A percentile compares a stretch with the other conserved stretches of the same genome.
These are phyloP conservation scores for Phytophthora multivora DNA, from an alignment of 352 stramenopile species.

Conservation along the genomic window DNA sequence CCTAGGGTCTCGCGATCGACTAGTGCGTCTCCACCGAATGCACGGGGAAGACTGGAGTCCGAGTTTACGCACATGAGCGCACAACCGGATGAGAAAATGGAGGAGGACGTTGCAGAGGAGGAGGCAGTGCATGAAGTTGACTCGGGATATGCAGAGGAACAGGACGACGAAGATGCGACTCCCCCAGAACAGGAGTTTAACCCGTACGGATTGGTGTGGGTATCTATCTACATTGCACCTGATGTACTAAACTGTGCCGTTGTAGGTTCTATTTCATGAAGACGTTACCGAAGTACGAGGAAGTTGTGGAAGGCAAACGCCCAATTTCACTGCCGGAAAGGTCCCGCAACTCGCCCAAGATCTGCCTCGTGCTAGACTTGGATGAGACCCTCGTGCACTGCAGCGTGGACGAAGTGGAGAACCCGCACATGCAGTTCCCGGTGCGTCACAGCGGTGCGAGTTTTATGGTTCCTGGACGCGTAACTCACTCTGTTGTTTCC, in stretches of 20 bases:
- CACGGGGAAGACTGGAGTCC: slow-evolving; percentile 36
- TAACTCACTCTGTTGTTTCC: background rate
- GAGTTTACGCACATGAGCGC: slow-evolving; percentile 25
- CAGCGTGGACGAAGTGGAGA: slow-evolving; percentile 94
- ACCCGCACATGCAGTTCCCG: slow-evolving; percentile 96
- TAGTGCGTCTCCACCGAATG: slow-evolving; percentile 41
- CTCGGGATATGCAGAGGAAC: slow-evolving; percentile 28
- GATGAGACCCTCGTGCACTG: slow-evolving; percentile 99
- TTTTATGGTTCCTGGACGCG: background rate
- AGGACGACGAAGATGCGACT: slow-evolving; percentile 45
- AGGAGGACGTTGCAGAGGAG: slow-evolving; percentile 34
- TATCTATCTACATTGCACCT: background rate
- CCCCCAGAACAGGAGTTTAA: slow-evolving; percentile 75
- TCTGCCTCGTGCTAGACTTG: slow-evolving; percentile 95
- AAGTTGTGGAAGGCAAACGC: slow-evolving; percentile 58
- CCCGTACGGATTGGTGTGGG: slow-evolving; percentile 39
- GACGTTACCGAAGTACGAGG: slow-evolving; percentile 80
- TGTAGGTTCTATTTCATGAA: slow-evolving; percentile 89
- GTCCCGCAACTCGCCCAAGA: slow-evolving; percentile 59
- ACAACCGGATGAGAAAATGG: slow-evolving; percentile 32
- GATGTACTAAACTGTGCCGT: background rate
- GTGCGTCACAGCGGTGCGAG: slow-evolving; percentile 44
- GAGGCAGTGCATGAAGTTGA: slow-evolving; percentile 16
- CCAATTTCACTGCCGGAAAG: slow-evolving; percentile 60
- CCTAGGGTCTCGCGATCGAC: slow-evolving; percentile 45